Base-by-base conservation (phyloP, 805 yeast genomes). In the Hanseniaspora mollemarum region DNA sequence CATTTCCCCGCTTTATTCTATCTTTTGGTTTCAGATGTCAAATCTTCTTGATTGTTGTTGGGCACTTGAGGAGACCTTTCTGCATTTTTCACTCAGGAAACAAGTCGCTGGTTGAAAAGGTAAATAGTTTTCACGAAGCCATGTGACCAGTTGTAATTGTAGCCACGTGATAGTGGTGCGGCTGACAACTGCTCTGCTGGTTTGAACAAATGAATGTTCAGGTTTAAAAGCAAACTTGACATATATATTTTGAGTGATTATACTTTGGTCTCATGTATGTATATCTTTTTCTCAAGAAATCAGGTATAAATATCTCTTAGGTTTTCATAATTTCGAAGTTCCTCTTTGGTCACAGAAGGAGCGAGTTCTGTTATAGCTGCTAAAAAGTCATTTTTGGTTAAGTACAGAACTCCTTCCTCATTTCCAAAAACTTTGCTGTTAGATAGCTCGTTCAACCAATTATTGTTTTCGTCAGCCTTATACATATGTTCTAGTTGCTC, bases 261-360 rank as follows among this genome's bases (percentile, higher is more conserved):
- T 7, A 31, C n/a, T 28, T 15, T 26, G 4, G 19, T 25, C 18
- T 10, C 18, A 1, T 18, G 4, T 10, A 8, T 19, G 9, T 26
- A 10, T 25, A 21, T 26, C 21, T 21, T 31, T n/a, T 19, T 10
- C 7, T 28, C 7, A 8, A 28, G 5, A 32, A 4, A 10, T 16
- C 15, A 32, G 5, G 16, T 32, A 62, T 90, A 90, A 58, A 77
- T 81, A 57, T 78, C 75, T 55, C 94, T 76, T n/a, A 92, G 83
- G 43, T 76, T 66, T 58, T 81, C 67, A 60, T 92, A 92, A 59
- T 90, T 97, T 24, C 73, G 73, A 45, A 92, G 70, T 60, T 92
- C 98, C 31, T 86, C 94, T 1, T 78, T 79, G 44, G 95, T 83
- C 9, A 92, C 96, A 37, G 92, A 80, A 0, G 97, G 95, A 21